Evolutionary conservation across 2,329 filamentous ascomycete species (phyloP), one percentile per base, ranked within the genome.

Genomic region (Colletotrichum liriopes): DNA sequence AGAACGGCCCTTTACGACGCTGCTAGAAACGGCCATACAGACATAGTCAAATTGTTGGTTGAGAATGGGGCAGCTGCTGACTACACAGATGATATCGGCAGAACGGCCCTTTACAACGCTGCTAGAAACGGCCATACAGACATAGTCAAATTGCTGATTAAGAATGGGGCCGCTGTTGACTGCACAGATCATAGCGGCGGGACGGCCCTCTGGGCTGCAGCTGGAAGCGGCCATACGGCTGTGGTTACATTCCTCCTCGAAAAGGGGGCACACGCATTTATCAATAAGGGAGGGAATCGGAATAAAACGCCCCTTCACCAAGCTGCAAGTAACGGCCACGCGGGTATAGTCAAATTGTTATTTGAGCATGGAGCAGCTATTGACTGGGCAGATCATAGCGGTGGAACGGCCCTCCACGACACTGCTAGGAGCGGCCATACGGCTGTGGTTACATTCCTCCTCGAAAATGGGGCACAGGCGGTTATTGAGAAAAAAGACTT

Each of bases 151-250:
- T 3, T 23, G 9, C 7, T 49, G 6, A 18, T 23, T 49, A n/a
- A 23, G 7, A 20, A 47, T 3, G 8, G 18, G 20, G 45, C 45
- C 3, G 7, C 45, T 47, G 9, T 47, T 1, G 45, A 47, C 3
- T 1, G 8, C 9, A 8, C 2, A n/a, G 18, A 23, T 5, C 0
- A 9, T 8, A 1, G 4, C 16, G 12, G 3, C 41, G 3, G 16
- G 1, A 43, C 41, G 16, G 41, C 41, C 12, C 41, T 43, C 7
- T 3, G 20, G 1, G 14, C 20, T 1, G 41, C 29, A 32, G 29
- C 29, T 32, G 29, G 29, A 3, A 16, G 6, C 14, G 41, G 41
- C 18, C 41, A 43, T 7, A 20, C 41, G 16, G 41, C 41, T 43
- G 16, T 20, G 16, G 18, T 43, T 43, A 20, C 16, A 18, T 20